Base-by-base conservation (phyloP, 805 yeast species). In the Saccharomycodes ludwigii region DNA sequence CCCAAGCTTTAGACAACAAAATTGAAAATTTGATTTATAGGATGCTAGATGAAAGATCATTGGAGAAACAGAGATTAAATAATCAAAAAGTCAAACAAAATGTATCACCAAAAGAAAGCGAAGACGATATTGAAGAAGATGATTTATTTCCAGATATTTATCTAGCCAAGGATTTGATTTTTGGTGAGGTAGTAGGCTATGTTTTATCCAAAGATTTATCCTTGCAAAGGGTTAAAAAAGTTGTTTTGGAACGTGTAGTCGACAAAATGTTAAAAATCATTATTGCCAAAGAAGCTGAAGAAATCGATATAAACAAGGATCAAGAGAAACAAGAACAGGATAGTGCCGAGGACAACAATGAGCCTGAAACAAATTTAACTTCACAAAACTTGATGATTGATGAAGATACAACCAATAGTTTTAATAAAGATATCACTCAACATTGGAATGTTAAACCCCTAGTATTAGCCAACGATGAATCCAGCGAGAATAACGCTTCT, bases 371-470 rank as follows among this genome's bases (percentile, higher is more conserved):
- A 13, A 23, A 11, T 7, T n/a, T 4, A 19, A 24, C 13, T 14
- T 29, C 6, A 24, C 25, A 61, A 13, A 70, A 70, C 16, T 42
- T 83, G 35, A 73, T 82, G 81, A 72, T 68, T 3, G 83, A 69
- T 4, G 61, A 59, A 30, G 82, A 81, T 35, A 13, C 13, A 3
- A 50, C 63, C 3, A 86, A 86, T 44, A 59, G 68, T 3, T 66
- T 84, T 58, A 88, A 88, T 52, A 82, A 76, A 46, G 71, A 78
- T 14, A 78, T 86, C 2, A 80, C 80, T 0, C 65, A 72, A 13
- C 52, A 73, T 29, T 86, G 96, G 95, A 65, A 59, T 21, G 41
- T 54, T 10, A 51, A 50, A 42, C 39, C 45, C 23, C 43, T 40
- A 20, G 34, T 24, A 7, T 13, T 39, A 33, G 21, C 16, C 32